Base-by-base conservation (phyloP, 2,329 filamentous ascomycete genomes). In the Ampelomyces quisqualis region DNA sequence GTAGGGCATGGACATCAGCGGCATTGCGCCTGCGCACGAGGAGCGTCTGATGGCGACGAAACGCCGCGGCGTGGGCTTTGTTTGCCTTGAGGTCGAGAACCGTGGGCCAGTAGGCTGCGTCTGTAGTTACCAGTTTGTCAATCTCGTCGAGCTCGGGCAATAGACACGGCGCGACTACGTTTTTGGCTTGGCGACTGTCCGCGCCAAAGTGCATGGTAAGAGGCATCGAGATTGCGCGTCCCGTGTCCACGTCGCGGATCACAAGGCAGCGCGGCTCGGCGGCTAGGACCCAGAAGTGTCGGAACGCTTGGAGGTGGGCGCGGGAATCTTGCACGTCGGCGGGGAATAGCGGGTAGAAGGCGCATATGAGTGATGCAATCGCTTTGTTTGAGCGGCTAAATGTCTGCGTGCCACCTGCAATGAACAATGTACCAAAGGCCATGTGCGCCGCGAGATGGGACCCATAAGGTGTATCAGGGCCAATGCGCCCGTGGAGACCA, bases 241-340 rank as follows among this genome's bases (percentile, higher is more conserved):
- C 82, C 0, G 88, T 95, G 44, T 93, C 84, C 3, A 93, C 80
- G 55, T 98, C 93, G 47, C 91, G 87, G 13, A 88, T 81, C 1
- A 98, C 81, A 0, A 98, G 78, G 62, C 91, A 97, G 36, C 94
- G 81, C 7, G 89, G 82, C 59, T 98, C 93, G 0, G 88, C 85
- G 1, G 93, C 93, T 3, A 98, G 77, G 8, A 95, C 91, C 93
- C 93, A 98, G 61, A 98, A 87, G 69, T 98, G 91, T 4, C 94
- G 83, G 72, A 98, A 93, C 3, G 94, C 93, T 72, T 98, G 93
- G 5, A 98, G 77, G 59, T 98, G 93, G 8, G 89, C 90, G 51
- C 88, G 86, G 62, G 97, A 97, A 70, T 98, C 93, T 58, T 95
- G 86, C 2, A 97, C 88, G 20, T 82, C 85, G 7, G 81, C 85